These are phyloP conservation scores for Nitzschia sp. DNA, from an alignment of 108 stramenopile genomes.

Conservation along the genomic window DNA sequence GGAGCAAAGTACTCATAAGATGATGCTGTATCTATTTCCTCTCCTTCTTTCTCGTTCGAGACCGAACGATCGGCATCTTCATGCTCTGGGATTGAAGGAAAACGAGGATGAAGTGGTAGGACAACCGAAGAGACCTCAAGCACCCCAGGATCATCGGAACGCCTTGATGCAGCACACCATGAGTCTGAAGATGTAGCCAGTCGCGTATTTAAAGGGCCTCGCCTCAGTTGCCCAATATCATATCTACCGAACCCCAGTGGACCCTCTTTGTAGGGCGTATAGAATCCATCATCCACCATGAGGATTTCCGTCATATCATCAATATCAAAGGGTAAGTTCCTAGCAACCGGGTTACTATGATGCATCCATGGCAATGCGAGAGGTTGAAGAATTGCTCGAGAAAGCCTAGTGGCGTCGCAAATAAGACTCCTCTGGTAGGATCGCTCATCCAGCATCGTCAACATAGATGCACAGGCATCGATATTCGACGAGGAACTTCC, in stretches of 20 bases:
- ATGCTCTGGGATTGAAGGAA: not conserved
- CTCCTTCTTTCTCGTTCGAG: not conserved
- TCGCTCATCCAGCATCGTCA: conserved; percentile 32
- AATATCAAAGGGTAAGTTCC: conserved; percentile 76
- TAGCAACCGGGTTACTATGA: conserved; percentile 33
- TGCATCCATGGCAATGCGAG: conserved; percentile 53
- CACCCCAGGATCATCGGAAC: conserved; percentile 59
- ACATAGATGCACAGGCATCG: conserved; percentile 20
- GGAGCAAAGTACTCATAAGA: not conserved
- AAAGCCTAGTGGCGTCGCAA: conserved; percentile 33
- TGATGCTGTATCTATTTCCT: not conserved
- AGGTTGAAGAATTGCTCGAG: conserved; percentile 28
- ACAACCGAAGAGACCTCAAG: conserved; percentile 42
- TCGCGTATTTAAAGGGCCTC: conserved; percentile 22
- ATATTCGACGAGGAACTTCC: conserved; percentile 2
- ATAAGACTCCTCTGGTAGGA: conserved; percentile 28
- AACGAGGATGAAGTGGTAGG: not conserved
- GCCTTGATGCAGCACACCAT: conserved; percentile 54
- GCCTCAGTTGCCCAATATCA: conserved; percentile 55
- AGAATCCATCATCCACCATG: conserved; percentile 49
- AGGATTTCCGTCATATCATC: conserved; percentile 70
- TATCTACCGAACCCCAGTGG: conserved; percentile 63
- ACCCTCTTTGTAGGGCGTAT: conserved; percentile 54
- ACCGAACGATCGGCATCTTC: not conserved
- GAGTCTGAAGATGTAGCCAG: conserved; percentile 24